Percentiles rank a stretch among this genome's conserved stretches.
Conservation (phyloP, 768 basidiomycete genomes). For the Amanita exitialis region DNA sequence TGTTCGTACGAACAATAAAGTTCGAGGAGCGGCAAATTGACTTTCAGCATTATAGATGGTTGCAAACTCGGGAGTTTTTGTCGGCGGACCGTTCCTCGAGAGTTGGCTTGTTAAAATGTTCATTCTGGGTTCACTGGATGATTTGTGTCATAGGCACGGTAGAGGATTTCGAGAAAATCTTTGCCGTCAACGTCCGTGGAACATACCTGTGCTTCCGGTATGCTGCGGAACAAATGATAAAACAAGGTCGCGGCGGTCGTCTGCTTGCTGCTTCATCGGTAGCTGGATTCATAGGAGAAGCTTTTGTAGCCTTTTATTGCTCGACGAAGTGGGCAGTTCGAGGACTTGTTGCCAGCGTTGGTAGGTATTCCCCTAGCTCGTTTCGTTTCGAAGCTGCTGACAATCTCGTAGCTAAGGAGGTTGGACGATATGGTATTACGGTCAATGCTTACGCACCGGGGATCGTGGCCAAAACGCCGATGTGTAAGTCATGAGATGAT, state of each 20-base stretch:
- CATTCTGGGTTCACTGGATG: background rate
- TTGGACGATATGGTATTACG: constrained; percentile 17
- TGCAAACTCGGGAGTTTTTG: constrained; percentile 19
- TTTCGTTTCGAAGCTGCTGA: background rate
- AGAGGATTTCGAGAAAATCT: constrained; percentile 21
- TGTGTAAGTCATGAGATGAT: background rate
- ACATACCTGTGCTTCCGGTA: constrained; percentile 30
- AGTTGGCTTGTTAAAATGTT: constrained; percentile 11
- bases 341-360: constrained; percentile 21
- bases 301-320: constrained; percentile 16
- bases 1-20: constrained; percentile 8
- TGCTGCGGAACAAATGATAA: constrained; percentile 32
- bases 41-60: constrained; percentile 18
- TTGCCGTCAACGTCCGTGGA: constrained; percentile 25
- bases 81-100: constrained; percentile 13
- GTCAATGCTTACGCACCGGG: constrained; percentile 22
- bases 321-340: constrained; percentile 29
- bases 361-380: constrained; percentile 6
- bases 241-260: constrained; percentile 31
- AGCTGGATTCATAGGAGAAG: constrained; percentile 19
- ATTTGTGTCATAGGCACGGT: constrained; percentile 12
- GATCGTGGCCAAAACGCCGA: constrained; percentile 2
- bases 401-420: constrained; percentile 12
- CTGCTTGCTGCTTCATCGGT: constrained; percentile 34
- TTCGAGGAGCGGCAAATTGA: background rate